Percentiles rank a stretch among this genome's conserved stretches.
These are phyloP conservation scores for Westerdykella sp. DNA, from an alignment of 2,329 filamentous ascomycete genomes.

Conservation along the genomic window DNA sequence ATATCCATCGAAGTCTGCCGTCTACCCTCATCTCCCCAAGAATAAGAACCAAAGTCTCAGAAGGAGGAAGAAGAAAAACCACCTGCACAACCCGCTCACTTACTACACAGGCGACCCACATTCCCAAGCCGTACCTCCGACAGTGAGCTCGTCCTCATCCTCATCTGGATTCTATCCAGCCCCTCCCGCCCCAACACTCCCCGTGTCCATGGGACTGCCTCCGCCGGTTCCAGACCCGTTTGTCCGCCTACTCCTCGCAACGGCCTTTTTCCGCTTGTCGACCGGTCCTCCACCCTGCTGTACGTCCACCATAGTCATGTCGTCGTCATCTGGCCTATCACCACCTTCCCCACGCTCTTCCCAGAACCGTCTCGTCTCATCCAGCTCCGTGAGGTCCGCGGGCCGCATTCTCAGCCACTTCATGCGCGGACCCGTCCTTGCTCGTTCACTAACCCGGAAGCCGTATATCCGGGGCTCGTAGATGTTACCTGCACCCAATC, in stretches of 20 bases:
- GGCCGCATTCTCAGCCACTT: constrained; percentile 90
- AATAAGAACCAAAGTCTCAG: too few species aligned
- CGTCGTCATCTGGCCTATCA: constrained; percentile 33
- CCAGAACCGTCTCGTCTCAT: constrained; percentile 56
- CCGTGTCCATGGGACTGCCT: constrained; percentile 38
- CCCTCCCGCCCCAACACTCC: constrained; percentile 29
- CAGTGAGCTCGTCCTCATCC: too few species aligned
- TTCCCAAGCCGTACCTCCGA: too few species aligned
- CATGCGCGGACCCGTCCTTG: constrained; percentile 88
- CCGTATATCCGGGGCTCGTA: constrained; percentile 97
- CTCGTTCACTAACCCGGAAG: constrained; percentile 86
- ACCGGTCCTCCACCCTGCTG: constrained; percentile 18
- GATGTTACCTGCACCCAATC: constrained; percentile 72
- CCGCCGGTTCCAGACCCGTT: constrained; percentile 23
- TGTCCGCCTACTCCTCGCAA: constrained; percentile 29
- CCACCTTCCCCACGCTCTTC: constrained; percentile 41
- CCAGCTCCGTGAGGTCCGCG: constrained; percentile 69
- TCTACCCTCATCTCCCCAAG: too few species aligned
- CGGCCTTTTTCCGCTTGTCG: constrained; percentile 35
- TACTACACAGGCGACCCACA: too few species aligned
- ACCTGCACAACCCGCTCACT: too few species aligned
- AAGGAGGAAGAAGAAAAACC: too few species aligned
- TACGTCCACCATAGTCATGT: constrained; percentile 36
- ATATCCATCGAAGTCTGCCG: too few species aligned
- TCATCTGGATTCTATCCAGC: constrained; percentile 12